A percentile compares a stretch with the other conserved stretches of the same genome.
Conservation (phyloP, 2,329 filamentous ascomycete genomes). For the Bipolaris sorokiniana region DNA sequence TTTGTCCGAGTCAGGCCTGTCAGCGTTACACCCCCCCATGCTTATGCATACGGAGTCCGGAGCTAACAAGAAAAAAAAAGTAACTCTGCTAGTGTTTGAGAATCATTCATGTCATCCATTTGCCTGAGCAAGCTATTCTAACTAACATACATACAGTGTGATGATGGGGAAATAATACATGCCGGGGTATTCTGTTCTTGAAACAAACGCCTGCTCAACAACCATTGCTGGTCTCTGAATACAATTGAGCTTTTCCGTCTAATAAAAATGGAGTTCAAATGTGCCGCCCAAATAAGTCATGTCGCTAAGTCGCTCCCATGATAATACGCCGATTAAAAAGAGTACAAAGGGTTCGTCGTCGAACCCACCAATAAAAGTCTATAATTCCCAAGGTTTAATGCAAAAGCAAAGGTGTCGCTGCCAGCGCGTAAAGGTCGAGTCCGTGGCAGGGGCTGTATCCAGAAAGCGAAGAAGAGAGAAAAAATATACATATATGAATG, state of each 20-base stretch:
- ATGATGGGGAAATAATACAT: constrained; percentile 18
- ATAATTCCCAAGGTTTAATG: constrained; percentile 16
- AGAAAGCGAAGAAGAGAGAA: constrained; percentile 9
- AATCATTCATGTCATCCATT: constrained; percentile 6
- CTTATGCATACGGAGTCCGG: constrained; percentile 1
- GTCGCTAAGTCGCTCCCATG: constrained; percentile 16
- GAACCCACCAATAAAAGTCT: constrained; percentile 15
- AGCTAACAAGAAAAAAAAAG: constrained; percentile 1
- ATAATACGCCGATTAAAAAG: constrained; percentile 21
- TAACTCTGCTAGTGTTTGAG: constrained; percentile 3
- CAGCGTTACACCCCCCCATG: background rate
- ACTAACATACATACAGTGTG: constrained; percentile 7
- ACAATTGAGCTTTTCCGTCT: constrained; percentile 27
- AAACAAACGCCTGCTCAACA: constrained; percentile 34
- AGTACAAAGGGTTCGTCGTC: constrained; percentile 1
- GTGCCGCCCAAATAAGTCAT: constrained; percentile 17
- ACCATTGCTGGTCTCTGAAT: constrained; percentile 27
- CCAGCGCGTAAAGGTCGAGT: constrained; percentile 19
- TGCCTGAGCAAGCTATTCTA: constrained; percentile 21
- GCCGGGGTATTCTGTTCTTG: constrained; percentile 35
- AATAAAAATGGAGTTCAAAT: constrained; percentile 21
- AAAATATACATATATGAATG: background rate
- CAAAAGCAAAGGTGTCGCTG: constrained; percentile 18
- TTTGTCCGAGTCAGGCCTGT: background rate
- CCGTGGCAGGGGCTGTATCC: constrained; percentile 6